A percentile compares a stretch with the other conserved stretches of the same genome.
Evolutionary conservation across 2,329 filamentous ascomycete species (phyloP).

Genomic region (Trichoderma sp.): DNA sequence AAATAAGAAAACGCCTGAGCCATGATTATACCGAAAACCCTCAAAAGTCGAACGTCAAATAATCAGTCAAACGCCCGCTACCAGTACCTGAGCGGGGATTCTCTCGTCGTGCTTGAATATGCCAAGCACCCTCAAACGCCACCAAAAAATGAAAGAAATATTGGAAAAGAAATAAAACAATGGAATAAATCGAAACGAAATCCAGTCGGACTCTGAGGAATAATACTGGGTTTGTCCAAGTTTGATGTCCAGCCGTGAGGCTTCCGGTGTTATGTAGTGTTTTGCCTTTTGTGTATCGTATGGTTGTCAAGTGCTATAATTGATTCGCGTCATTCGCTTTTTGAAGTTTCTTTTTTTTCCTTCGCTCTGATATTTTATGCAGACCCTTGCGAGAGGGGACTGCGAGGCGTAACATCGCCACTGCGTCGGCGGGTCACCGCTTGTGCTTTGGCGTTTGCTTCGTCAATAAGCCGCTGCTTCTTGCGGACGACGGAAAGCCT

Average conservation of each 20-base stretch:
- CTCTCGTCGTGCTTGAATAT: conserved; percentile 17
- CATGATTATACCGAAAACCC: conserved; percentile 24
- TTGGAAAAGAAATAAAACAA: neutral
- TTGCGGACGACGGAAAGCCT: conserved; percentile 61
- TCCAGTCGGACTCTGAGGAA: conserved; percentile 1
- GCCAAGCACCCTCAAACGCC: conserved; percentile 20
- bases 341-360: neutral
- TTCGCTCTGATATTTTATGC: conserved; percentile 32
- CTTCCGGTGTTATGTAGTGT: conserved; percentile 26
- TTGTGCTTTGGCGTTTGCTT: conserved; percentile 56
- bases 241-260: conserved; percentile 29
- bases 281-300: conserved; percentile 25
- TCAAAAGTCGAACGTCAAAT: conserved; percentile 33
- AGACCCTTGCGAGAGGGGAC: conserved; percentile 54
- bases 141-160: neutral
- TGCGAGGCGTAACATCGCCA: conserved; percentile 60
- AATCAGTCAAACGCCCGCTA: conserved; percentile 39
- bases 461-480: conserved; percentile 65
- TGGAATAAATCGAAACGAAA: neutral
- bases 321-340: neutral
- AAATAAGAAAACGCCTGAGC: conserved; percentile 21
- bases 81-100: conserved; percentile 28
- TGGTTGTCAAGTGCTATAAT: conserved; percentile 8
- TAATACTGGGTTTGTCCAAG: conserved; percentile 23
- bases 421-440: conserved; percentile 54